Conservation (phyloP, 1,284 basidiomycete genomes). For the Cryptococcus deneoformans region DNA sequence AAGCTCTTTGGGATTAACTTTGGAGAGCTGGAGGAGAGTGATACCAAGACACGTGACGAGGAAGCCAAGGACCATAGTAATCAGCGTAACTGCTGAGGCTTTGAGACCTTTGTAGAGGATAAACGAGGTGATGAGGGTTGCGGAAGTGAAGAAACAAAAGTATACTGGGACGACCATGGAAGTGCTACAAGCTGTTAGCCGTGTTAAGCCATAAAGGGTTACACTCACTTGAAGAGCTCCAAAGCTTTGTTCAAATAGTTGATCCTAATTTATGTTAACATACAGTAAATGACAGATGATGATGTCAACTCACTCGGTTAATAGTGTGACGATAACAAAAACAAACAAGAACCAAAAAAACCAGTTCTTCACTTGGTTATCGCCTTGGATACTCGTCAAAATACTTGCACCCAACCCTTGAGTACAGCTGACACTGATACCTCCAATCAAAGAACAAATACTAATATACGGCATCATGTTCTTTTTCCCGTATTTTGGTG, state of each 20-base stretch:
- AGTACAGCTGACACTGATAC: slow-evolving; percentile 92
- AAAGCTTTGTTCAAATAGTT: slow-evolving; percentile 97
- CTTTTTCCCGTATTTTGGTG: slow-evolving; percentile 67
- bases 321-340: slow-evolving; percentile 78
- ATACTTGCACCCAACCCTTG: slow-evolving; percentile 92
- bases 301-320: slow-evolving; percentile 26
- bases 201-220: slow-evolving; percentile 52
- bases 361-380: slow-evolving; percentile 55
- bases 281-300: not conserved
- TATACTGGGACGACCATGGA: slow-evolving; percentile 76
- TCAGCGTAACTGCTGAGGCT: slow-evolving; percentile 67
- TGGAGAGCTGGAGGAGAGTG: slow-evolving; percentile 93
- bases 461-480: slow-evolving; percentile 95
- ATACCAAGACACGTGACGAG: slow-evolving; percentile 67
- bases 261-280: slow-evolving; percentile 56
- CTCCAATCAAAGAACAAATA: slow-evolving; percentile 95
- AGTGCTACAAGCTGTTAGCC: slow-evolving; percentile 34
- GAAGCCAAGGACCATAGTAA: slow-evolving; percentile 89
- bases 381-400: slow-evolving; percentile 77
- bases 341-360: slow-evolving; percentile 63
- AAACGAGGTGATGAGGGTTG: slow-evolving; percentile 80
- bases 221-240: slow-evolving; percentile 78
- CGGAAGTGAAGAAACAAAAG: slow-evolving; percentile 72
- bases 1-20: slow-evolving; percentile 58
- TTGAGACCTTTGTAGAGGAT: slow-evolving; percentile 89